Evolutionary conservation across 2,329 filamentous ascomycete species (phyloP).

Genomic region (Alternaria sp.): DNA sequence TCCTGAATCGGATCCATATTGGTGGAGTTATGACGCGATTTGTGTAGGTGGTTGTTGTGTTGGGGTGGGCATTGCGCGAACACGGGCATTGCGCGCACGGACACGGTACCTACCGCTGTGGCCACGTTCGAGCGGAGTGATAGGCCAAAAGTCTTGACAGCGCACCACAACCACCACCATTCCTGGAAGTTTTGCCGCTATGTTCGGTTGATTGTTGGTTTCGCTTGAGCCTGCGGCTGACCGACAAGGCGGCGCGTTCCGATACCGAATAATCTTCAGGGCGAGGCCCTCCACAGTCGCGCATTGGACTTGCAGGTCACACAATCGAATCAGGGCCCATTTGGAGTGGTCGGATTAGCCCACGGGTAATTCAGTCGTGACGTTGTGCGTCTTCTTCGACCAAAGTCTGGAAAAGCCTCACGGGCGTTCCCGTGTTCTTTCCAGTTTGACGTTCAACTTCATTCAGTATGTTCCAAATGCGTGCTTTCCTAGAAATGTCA

Average conservation of each 20-base stretch:
- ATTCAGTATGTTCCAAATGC: slow-evolving; percentile 45
- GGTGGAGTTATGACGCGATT: too few relatives aligned
- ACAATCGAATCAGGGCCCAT: not conserved
- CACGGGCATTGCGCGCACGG: too few relatives aligned
- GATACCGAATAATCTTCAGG: not conserved
- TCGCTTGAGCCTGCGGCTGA: slow-evolving; percentile 2
- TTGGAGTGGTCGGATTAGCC: not conserved
- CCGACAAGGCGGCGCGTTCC: not conserved
- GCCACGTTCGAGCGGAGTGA: slow-evolving; percentile 4
- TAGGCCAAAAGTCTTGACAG: not conserved
- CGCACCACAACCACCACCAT: not conserved
- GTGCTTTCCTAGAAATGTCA: slow-evolving; percentile 44
- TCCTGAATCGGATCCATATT: too few relatives aligned
- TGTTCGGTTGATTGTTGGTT: not conserved
- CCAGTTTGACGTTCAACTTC: slow-evolving; percentile 46
- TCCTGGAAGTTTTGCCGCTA: not conserved
- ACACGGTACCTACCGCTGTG: too few relatives aligned
- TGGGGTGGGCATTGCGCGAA: too few relatives aligned
- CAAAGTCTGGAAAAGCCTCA: slow-evolving; percentile 40
- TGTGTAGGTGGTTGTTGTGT: too few relatives aligned
- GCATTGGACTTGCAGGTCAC: too few relatives aligned
- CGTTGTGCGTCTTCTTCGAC: slow-evolving; percentile 24
- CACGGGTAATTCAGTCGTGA: not conserved
- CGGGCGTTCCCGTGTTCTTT: slow-evolving; percentile 41
- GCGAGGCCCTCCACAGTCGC: too few relatives aligned